Conservation (phyloP, 306 rosid species). For the Lathyrus aphaca region DNA sequence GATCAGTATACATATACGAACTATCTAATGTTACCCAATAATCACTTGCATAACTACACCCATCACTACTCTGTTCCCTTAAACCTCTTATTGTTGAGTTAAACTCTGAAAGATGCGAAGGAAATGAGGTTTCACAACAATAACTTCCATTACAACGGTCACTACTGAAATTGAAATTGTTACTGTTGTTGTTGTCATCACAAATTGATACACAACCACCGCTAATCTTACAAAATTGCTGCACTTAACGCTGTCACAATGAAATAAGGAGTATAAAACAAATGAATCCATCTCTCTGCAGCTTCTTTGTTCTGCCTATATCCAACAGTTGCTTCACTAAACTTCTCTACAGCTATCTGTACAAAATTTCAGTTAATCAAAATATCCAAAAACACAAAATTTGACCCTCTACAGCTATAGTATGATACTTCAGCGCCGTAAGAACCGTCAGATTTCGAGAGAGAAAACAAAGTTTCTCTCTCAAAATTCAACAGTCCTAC, state of each 20-base stretch:
- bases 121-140: conserved; percentile 37
- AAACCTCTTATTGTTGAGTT: conserved; percentile 2
- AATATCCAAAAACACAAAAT: background rate
- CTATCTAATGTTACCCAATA: background rate
- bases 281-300: conserved; percentile 91
- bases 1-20: background rate
- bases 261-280: conserved; percentile 88
- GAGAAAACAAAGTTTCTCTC: background rate
- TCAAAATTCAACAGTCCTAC: background rate
- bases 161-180: background rate
- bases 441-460: background rate
- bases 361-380: conserved; percentile 7
- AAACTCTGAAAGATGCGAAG: conserved; percentile 1
- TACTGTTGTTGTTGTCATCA: background rate
- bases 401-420: background rate
- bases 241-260: conserved; percentile 72
- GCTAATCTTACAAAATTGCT: background rate
- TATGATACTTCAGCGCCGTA: background rate
- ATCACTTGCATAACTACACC: conserved; percentile 2
- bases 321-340: conserved; percentile 97
- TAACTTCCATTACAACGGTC: conserved; percentile 27
- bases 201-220: conserved; percentile 41
- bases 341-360: conserved; percentile 75
- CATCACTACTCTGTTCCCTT: background rate
- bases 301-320: conserved; percentile 65